Evolutionary conservation across 2,329 filamentous ascomycete genomes (phyloP), one percentile per base, ranked within the genome.

Genomic region (Nectriaceae sp.): DNA sequence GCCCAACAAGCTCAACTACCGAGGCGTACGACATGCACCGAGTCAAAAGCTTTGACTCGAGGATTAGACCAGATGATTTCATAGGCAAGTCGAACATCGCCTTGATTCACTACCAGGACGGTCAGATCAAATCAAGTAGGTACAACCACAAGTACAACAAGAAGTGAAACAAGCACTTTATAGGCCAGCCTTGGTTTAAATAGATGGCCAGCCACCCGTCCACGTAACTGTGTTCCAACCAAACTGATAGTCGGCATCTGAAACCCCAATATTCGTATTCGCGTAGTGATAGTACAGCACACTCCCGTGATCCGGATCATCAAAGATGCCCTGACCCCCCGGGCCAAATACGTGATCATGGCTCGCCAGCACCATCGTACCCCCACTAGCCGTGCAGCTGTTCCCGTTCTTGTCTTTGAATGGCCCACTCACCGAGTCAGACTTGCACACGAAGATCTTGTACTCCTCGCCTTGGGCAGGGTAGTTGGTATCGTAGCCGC

Each of bases 241-340:
- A 57, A 77, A 76, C 21, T 67, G 59, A 41, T 74, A 74, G 31
- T 74, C 54, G 2, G 65, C 68, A 59, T 83, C 78, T 0, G 64
- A 71, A 46, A 79, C 75, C 1, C 79, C 78, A 52, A 82, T 71
- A 2, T 65, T 72, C 0, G 76, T 82, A 53, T 84, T 70, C 3
- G 82, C 73, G 55, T 85, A 85, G 56, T 85, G 81, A 58, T 86
- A 85, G 64, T 85, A 85, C 5, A 86, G 68, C 8, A 86, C 72
- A 5, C 77, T 72, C 2, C 82, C 82, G 10, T 70, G 57, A 0
- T 50, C 65, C 0, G 69, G 62, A 24, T 51, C 51, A 4, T 19
- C 37, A 24, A 51, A 44, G 15, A 54, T 21, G 43, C 51, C 51
- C 43, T 54, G 51, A 10, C 49, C 48, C 3, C 51, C 51, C 11